Evolutionary conservation across 2,329 filamentous ascomycete species (phyloP).

Genomic region (Aureobasidium sp.): DNA sequence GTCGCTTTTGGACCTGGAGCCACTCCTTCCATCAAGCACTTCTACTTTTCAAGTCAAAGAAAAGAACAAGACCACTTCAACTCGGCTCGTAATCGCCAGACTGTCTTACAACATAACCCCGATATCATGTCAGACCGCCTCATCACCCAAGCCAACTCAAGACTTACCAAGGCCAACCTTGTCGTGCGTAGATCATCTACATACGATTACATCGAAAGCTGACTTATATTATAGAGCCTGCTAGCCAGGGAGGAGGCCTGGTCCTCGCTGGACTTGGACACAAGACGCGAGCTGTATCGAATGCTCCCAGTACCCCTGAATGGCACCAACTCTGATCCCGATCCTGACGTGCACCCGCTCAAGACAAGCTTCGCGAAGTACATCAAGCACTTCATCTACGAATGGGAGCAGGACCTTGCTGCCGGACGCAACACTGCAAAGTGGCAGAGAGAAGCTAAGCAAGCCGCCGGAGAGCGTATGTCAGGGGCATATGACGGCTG

Average conservation of each 20-base stretch:
- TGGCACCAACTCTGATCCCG: slow-evolving; percentile 23
- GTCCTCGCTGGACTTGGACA: slow-evolving; percentile 20
- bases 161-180: slow-evolving; percentile 12
- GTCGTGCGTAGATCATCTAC: neutral
- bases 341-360: slow-evolving; percentile 32
- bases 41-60: neutral
- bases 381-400: slow-evolving; percentile 45
- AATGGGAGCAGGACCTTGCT: slow-evolving; percentile 48
- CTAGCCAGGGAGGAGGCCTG: slow-evolving; percentile 25
- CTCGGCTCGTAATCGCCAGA: too few species aligned
- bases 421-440: slow-evolving; percentile 48
- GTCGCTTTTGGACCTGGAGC: neutral
- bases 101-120: too few species aligned
- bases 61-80: neutral
- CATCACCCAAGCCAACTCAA: slow-evolving; percentile 11
- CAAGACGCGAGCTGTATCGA: slow-evolving; percentile 22
- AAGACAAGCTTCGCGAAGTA: slow-evolving; percentile 38
- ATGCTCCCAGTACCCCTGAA: slow-evolving; percentile 23
- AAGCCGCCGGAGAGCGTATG: slow-evolving; percentile 44
- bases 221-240: slow-evolving; percentile 18
- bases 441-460: slow-evolving; percentile 48
- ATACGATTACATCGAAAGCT: neutral
- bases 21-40: neutral
- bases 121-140: neutral
- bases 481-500: slow-evolving; percentile 50